phyloP scores from a whole-genome alignment of 331 rosid species.

The Pyracantha coccinea region DNA sequence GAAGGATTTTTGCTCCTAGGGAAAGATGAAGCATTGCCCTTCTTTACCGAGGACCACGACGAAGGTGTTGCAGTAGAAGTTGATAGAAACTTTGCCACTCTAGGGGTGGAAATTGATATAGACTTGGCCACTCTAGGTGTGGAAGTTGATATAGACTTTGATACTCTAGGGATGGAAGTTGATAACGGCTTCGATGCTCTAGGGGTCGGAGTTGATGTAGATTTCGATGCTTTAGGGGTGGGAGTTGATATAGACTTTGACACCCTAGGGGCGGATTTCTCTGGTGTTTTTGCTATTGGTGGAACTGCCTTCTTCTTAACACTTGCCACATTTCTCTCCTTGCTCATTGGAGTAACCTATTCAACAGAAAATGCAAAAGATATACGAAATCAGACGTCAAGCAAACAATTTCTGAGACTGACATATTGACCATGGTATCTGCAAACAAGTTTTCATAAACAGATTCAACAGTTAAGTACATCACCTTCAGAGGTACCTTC shows the following conservation, averaged over 20 bases:
- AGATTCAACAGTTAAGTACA: conserved; percentile 6
- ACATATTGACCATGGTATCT: not conserved
- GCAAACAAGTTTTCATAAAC: not conserved
- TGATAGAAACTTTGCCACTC: conserved; percentile 33
- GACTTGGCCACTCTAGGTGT: conserved; percentile 44
- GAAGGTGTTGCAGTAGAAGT: conserved; percentile 29
- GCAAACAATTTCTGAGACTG: not conserved
- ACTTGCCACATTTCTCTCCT: conserved; percentile 41
- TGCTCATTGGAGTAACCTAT: conserved; percentile 44
- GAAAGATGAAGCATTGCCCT: conserved; percentile 35
- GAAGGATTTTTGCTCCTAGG: conserved; percentile 35
- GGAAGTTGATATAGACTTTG: conserved; percentile 29
- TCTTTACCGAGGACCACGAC: conserved; percentile 40
- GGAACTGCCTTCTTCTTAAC: conserved; percentile 45
- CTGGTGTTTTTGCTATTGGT: conserved; percentile 42
- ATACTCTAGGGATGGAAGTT: conserved; percentile 41
- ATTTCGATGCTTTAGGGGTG: conserved; percentile 45
- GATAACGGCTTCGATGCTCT: conserved; percentile 37
- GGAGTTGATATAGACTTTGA: conserved; percentile 35
- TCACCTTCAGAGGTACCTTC: conserved; percentile 55
- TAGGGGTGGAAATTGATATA: conserved; percentile 30
- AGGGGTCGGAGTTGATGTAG: conserved; percentile 31
- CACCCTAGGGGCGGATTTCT: conserved; percentile 40
- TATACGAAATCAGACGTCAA: conserved; percentile 3
- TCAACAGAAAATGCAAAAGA: conserved; percentile 18